Percentiles rank a stretch among this genome's conserved stretches.
These are phyloP conservation scores for Trametes cinnabarina DNA, from an alignment of 768 basidiomycete species.

Conservation along the genomic window DNA sequence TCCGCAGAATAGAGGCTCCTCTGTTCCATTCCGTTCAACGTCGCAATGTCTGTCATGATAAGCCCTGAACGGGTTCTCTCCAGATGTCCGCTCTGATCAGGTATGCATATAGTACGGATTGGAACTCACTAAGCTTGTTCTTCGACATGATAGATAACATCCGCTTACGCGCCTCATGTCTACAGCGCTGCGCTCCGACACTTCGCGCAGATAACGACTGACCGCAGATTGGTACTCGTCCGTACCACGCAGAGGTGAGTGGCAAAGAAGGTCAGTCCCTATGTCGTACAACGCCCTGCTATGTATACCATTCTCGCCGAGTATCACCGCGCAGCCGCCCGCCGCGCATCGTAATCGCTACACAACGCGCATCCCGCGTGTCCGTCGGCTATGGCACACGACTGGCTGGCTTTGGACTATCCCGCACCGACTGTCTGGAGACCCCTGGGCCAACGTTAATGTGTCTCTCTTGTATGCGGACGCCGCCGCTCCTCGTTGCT, in stretches of 20 bases:
- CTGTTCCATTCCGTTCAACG: neutral
- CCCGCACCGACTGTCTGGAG: constrained; percentile 7
- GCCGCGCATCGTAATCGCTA: constrained; percentile 7
- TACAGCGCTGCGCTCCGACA: neutral
- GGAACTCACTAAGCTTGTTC: constrained; percentile 2
- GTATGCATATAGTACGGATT: constrained; percentile 2
- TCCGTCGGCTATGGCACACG: neutral
- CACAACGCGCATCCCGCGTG: constrained; percentile 12
- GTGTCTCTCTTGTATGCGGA: constrained; percentile 6
- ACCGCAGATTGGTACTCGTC: neutral
- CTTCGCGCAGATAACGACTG: constrained; percentile 10
- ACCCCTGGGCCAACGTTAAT: constrained; percentile 10
- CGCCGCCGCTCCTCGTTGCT: constrained; percentile 15
- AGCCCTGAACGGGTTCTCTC: neutral
- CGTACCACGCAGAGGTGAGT: constrained; percentile 12
- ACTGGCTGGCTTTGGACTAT: neutral
- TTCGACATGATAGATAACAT: constrained; percentile 3
- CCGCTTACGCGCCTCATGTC: constrained; percentile 8
- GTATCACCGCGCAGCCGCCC: constrained; percentile 8
- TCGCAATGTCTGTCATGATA: neutral
- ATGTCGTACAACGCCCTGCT: constrained; percentile 8
- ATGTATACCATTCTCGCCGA: neutral
- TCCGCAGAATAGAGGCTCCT: constrained; percentile 1
- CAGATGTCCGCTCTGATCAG: neutral
- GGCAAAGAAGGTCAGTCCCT: constrained; percentile 3